A percentile compares a stretch with the other conserved stretches of the same genome.
Conservation (phyloP, 805 yeast species). For the Myxozyma neotropica region DNA sequence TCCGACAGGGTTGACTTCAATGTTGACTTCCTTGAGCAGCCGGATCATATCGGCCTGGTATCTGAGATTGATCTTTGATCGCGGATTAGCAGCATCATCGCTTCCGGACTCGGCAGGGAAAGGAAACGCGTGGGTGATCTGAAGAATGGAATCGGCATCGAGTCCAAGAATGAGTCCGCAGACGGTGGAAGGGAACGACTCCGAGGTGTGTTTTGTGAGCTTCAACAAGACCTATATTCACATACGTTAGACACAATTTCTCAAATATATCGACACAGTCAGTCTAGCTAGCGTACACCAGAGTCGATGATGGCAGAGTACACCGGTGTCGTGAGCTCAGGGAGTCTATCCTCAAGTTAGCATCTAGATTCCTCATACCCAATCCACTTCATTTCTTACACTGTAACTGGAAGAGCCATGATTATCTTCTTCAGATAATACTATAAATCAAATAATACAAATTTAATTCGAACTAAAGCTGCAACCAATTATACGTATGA, state of each 20-base stretch:
- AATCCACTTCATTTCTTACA: too few relatives aligned
- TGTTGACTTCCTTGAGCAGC: slow-evolving; percentile 61
- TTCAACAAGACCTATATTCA: slow-evolving; percentile 51
- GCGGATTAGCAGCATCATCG: slow-evolving; percentile 61
- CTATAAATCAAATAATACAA: not conserved
- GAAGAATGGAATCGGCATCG: slow-evolving; percentile 51
- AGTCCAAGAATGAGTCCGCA: slow-evolving; percentile 78
- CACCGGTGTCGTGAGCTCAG: slow-evolving; percentile 32
- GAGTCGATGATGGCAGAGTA: slow-evolving; percentile 31
- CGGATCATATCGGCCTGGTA: slow-evolving; percentile 71
- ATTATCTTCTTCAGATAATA: not conserved
- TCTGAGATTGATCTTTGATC: slow-evolving; percentile 61
- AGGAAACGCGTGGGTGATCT: slow-evolving; percentile 63
- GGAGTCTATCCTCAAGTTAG: slow-evolving; percentile 28
- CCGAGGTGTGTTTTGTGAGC: slow-evolving; percentile 67
- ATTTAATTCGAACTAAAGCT: not conserved
- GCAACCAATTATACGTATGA: not conserved
- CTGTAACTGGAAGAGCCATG: slow-evolving; percentile 32
- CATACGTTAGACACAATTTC: not conserved
- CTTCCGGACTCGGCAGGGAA: slow-evolving; percentile 58
- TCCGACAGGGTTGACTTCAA: slow-evolving; percentile 73
- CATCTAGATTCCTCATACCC: too few relatives aligned
- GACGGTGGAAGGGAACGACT: slow-evolving; percentile 60
- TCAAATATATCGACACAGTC: too few relatives aligned
- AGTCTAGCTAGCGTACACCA: slow-evolving; percentile 22